Percentiles rank a stretch among this genome's conserved stretches.
Conservation (phyloP, 495 filamentous ascomycete genomes). For the Penicillium tannophilum region DNA sequence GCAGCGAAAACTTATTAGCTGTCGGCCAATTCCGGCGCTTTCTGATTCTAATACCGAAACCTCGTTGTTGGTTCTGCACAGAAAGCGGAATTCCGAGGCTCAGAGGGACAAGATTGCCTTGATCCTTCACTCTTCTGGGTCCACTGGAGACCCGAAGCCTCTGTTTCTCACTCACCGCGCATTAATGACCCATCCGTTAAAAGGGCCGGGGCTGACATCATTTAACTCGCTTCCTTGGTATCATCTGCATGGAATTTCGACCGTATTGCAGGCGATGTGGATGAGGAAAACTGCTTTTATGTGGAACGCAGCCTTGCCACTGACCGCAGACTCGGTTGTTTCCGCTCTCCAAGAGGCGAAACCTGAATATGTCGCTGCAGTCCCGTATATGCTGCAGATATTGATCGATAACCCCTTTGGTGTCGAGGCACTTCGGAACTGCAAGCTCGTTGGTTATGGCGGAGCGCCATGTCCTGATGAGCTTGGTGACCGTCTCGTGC, state of each 20-base stretch:
- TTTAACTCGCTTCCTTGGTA: conserved; percentile 61
- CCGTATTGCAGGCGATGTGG: conserved; percentile 52
- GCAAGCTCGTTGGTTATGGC: conserved; percentile 51
- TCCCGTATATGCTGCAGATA: conserved; percentile 60
- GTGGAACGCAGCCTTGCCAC: conserved; percentile 53
- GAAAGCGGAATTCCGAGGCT: conserved; percentile 26
- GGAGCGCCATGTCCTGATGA: conserved; percentile 60
- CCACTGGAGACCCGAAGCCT: conserved; percentile 60
- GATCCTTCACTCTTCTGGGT: conserved; percentile 61
- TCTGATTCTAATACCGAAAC: conserved; percentile 21
- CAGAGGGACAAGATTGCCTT: conserved; percentile 40
- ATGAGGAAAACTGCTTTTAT: conserved; percentile 52
- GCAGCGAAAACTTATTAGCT: conserved; percentile 35
- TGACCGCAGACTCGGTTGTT: conserved; percentile 53
- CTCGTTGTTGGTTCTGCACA: conserved; percentile 36
- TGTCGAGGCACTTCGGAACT: conserved; percentile 44
- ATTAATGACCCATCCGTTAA: conserved; percentile 41
- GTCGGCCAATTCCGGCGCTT: conserved; percentile 31
- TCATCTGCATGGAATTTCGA: conserved; percentile 53
- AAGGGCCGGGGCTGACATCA: conserved; percentile 41
- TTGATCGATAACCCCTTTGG: conserved; percentile 52
- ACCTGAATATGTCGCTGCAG: conserved; percentile 54
- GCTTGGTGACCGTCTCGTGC: conserved; percentile 55
- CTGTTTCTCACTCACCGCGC: conserved; percentile 43
- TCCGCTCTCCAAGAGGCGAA: conserved; percentile 47